Base-by-base conservation (phyloP, 768 basidiomycete species). In the Postia placenta region DNA sequence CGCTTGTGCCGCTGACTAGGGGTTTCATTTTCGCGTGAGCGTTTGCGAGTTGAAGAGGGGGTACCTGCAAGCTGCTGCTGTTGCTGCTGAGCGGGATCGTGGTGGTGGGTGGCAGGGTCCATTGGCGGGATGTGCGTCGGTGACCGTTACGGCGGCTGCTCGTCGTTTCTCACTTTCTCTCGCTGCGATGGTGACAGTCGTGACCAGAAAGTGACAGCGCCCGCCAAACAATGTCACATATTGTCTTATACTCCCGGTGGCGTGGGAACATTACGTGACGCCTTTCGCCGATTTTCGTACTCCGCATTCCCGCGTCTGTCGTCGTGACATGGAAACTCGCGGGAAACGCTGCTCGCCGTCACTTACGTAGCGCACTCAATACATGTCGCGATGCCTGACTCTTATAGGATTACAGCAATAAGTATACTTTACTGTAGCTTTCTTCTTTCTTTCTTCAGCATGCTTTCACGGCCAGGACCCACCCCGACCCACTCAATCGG, bases 401-500 rank as follows among this genome's bases (percentile, higher is more conserved):
- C 19, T 37, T n/a, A 3, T 48, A 43, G 30, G 26, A 17, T 50
- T 15, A 33, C 30, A 33, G 7, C 30, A 33, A 33, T 33, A 33
- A 33, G 30, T 7, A 7, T 33, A 33, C 41, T 55, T 50, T 54
- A 55, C 38, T 46, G 49, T 40, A 40, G 1, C 40, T 50, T 14
- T 23, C 23, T 52, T 5, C 36, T 37, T 51, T 50, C 57, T 38
- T 64, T 67, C 44, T 51, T 57, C 42, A 83, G 55, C 87, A 93
- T 95, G 54, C 80, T 83, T 54, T 91, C 86, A 50, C 94, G 67
- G 15, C 74, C 88, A 14, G 95, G 91, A 0, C 95, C 95, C 17
- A 94, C 85, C 11, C 95, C 95, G 45, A 97, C 92, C 87, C 90
- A 98, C 67, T 85, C 82, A 49, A 97, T 74, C 42, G 82, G 84